Conservation (phyloP, 75 land plant species). For the Selaginella tamariscina region DNA sequence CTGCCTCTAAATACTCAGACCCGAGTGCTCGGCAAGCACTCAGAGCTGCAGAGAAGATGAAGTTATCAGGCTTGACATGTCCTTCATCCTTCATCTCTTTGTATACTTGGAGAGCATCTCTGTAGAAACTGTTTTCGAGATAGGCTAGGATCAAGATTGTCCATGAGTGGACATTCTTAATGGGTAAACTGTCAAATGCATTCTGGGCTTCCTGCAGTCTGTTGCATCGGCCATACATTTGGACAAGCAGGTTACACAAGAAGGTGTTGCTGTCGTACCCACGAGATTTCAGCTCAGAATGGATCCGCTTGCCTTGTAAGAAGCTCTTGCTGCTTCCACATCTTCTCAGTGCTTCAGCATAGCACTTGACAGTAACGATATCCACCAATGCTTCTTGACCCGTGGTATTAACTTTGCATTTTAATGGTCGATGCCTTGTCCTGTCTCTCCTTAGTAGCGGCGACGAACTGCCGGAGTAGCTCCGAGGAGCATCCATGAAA, state of each 20-base stretch:
- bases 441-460: too few relatives aligned
- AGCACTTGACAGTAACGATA: not conserved
- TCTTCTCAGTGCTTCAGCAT: not conserved
- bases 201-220: not conserved
- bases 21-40: not conserved
- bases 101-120: not conserved
- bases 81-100: not conserved
- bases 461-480: not conserved
- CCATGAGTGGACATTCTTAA: not conserved
- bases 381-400: not conserved
- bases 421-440: too few relatives aligned
- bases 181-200: not conserved
- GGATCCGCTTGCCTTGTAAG: not conserved
- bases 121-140: not conserved
- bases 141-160: not conserved
- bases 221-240: constrained; percentile 7
- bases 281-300: not conserved
- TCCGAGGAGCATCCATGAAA: not conserved
- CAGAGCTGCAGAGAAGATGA: not conserved
- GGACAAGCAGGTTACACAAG: not conserved
- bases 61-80: not conserved
- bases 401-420: too few relatives aligned
- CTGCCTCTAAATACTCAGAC: not conserved
- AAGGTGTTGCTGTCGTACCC: not conserved
- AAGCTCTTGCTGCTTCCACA: not conserved